Evolutionary conservation across 169 alveolate species (phyloP), one percentile per base, ranked within the genome.

Genomic region (Eimeria praecox): DNA sequence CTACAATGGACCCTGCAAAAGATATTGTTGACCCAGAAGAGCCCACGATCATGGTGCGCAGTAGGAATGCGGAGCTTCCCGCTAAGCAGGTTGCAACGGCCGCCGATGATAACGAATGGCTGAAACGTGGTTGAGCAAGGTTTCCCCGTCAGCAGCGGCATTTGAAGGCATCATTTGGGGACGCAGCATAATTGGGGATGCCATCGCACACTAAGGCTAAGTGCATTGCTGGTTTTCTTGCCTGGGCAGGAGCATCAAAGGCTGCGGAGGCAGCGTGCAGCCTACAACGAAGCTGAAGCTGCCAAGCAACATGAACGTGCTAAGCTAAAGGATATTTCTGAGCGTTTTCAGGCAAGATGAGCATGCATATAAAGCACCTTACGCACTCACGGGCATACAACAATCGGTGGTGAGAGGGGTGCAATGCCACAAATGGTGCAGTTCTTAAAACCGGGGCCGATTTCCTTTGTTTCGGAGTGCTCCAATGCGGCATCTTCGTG

Each of bases 11-110:
- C 64, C 44, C 82, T 30, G 80, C 22, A 62, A 20, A 56, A 40
- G 93, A 87, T 33, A 87, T 87, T 38, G 30, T 87, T 35, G 64
- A 40, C n/a, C 52, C 78, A 56, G 42, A 46, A 62, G 93, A 59
- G 64, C 93, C 93, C 83, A 87, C 93, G 6, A 42, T 87, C 80
- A 87, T 52, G 82, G 93, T 87, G 24, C 24, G 92, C 78, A 54
- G 10, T 24, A 20, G 3, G 40, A 62, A 20, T 56, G 93, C 3
- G 33, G 27, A 46, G 16, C 33, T n/a, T 30, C 73, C 0, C 40
- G 22, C 77, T 33, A 73, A 27, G 1, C 64, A 77, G 40, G 40
- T 9, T 77, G 62, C 66, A 44, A 24, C 24, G 8, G 3, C 44
- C n/a, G 88, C 64, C 24, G 35, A 24, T 44, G n/a, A 52, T 40